phyloP scores from a whole-genome alignment of 73 alveolate genomes.

The Paramecium sexaurelia region DNA sequence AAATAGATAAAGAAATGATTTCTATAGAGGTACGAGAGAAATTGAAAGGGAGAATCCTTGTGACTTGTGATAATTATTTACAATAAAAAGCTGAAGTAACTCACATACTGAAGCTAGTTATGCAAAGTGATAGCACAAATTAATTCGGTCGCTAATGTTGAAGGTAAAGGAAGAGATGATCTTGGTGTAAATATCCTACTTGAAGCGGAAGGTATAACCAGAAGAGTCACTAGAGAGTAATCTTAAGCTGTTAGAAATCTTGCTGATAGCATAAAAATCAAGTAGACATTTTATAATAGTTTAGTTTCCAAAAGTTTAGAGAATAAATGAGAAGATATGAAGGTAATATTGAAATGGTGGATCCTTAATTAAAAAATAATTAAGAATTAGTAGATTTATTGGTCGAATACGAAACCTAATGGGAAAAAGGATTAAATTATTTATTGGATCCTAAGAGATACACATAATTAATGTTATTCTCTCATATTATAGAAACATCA shows the following conservation, averaged over 20 bases:
- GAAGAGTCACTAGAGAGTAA: conserved; percentile 80
- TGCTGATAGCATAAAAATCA: conserved; percentile 82
- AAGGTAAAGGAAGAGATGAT: conserved; percentile 98
- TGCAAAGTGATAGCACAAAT: conserved; percentile 86
- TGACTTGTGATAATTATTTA: conserved; percentile 70
- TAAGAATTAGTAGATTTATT: conserved; percentile 91
- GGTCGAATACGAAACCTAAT: conserved; percentile 85
- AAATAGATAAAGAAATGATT: conserved; percentile 89
- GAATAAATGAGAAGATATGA: conserved; percentile 86
- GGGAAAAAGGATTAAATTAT: conserved; percentile 78
- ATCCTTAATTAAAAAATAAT: conserved; percentile 93
- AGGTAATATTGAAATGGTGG: conserved; percentile 93
- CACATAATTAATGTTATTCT: conserved; percentile 65
- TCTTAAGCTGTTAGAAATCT: conserved; percentile 87
- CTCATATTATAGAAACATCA: conserved; percentile 76
- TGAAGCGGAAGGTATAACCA: conserved; percentile 90
- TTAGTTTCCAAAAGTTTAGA: conserved; percentile 63
- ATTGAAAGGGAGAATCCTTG: conserved; percentile 82
- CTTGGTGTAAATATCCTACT: conserved; percentile 85
- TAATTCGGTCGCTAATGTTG: conserved; percentile 94
- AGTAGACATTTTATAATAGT: conserved; percentile 14
- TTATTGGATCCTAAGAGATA: conserved; percentile 70
- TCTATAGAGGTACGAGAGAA: conserved; percentile 88
- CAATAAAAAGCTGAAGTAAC: conserved; percentile 17
- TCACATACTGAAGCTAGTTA: conserved; percentile 77